phyloP scores from a whole-genome alignment of 2,329 filamentous ascomycete genomes.

The Epichloe uncinata region DNA sequence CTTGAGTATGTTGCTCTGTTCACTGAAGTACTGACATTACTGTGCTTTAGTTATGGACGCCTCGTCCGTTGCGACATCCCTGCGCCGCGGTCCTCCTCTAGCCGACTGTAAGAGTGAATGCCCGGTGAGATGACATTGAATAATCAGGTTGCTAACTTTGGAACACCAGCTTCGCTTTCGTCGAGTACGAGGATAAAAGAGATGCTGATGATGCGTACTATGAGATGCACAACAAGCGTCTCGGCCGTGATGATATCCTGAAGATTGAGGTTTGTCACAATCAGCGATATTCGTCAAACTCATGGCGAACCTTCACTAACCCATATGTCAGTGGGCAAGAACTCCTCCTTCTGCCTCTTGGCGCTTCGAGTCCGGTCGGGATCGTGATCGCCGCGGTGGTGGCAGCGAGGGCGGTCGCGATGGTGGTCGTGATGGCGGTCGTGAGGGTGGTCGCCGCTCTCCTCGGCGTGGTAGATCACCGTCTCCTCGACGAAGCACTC shows the following conservation, averaged over 20 bases:
- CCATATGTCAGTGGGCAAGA: slow-evolving; percentile 69
- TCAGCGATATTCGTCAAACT: background rate
- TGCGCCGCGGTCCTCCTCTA: slow-evolving; percentile 82
- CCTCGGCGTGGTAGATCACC: slow-evolving; percentile 60
- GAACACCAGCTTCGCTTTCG: slow-evolving; percentile 70
- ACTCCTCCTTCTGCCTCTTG: slow-evolving; percentile 96
- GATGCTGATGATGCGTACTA: slow-evolving; percentile 98
- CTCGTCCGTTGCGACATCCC: slow-evolving; percentile 98
- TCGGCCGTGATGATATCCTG: slow-evolving; percentile 85
- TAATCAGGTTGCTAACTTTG: slow-evolving; percentile 2
- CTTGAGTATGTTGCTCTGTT: slow-evolving; percentile 4
- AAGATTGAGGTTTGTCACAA: slow-evolving; percentile 76
- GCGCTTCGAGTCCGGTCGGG: slow-evolving; percentile 89
- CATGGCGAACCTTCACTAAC: slow-evolving; percentile 3
- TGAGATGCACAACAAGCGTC: slow-evolving; percentile 99
- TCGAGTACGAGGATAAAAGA: slow-evolving; percentile 96
- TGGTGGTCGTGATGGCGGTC: slow-evolving; percentile 48
- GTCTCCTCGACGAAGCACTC: slow-evolving; percentile 61
- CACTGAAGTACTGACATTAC: slow-evolving; percentile 17
- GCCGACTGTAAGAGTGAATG: slow-evolving; percentile 70
- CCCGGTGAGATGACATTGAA: background rate
- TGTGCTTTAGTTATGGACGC: slow-evolving; percentile 66
- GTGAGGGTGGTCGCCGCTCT: slow-evolving; percentile 39
- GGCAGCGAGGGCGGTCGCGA: slow-evolving; percentile 45
- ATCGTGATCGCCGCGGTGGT: slow-evolving; percentile 47